A percentile compares a stretch with the other conserved stretches of the same genome.
Conservation (phyloP, 768 basidiomycete species). For the Cystofilobasidium macerans region DNA sequence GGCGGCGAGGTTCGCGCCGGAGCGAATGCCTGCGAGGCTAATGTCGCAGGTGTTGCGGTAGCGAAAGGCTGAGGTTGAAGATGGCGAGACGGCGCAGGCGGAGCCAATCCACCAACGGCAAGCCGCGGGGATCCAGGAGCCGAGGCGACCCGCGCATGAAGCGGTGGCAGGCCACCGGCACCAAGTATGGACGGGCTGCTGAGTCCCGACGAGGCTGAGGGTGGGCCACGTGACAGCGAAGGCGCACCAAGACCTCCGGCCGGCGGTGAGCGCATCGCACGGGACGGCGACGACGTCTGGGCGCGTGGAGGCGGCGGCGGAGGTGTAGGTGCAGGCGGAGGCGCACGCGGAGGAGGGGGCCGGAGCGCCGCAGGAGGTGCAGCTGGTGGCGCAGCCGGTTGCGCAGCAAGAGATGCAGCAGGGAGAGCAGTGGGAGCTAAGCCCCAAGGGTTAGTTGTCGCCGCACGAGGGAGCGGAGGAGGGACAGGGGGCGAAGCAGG, state of each 20-base stretch:
- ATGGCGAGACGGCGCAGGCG: too few relatives aligned
- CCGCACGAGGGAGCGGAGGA: background rate
- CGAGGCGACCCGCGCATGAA: conserved; percentile 2
- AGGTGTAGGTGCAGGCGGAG: background rate
- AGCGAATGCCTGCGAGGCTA: too few relatives aligned
- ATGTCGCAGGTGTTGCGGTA: too few relatives aligned
- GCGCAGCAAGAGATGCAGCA: background rate
- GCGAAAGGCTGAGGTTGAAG: too few relatives aligned
- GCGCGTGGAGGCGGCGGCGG: background rate
- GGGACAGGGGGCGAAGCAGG: conserved; percentile 7
- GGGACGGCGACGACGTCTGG: background rate
- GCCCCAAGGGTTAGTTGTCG: background rate
- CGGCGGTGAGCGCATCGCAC: background rate
- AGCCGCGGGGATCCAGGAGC: conserved; percentile 48
- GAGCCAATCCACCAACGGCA: conserved; percentile 54
- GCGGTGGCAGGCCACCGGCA: conserved; percentile 49
- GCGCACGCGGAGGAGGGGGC: background rate
- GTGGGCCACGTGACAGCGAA: conserved; percentile 33
- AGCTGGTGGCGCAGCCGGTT: background rate
- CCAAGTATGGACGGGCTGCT: conserved; percentile 40
- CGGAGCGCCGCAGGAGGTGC: conserved; percentile 1
- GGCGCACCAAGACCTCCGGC: background rate
- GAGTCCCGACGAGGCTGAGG: conserved; percentile 29
- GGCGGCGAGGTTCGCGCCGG: too few relatives aligned
- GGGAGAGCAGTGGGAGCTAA: background rate